Percentiles rank a stretch among this genome's conserved stretches.
Conservation (phyloP, 768 basidiomycete genomes). For the Tephrocybe sp. region DNA sequence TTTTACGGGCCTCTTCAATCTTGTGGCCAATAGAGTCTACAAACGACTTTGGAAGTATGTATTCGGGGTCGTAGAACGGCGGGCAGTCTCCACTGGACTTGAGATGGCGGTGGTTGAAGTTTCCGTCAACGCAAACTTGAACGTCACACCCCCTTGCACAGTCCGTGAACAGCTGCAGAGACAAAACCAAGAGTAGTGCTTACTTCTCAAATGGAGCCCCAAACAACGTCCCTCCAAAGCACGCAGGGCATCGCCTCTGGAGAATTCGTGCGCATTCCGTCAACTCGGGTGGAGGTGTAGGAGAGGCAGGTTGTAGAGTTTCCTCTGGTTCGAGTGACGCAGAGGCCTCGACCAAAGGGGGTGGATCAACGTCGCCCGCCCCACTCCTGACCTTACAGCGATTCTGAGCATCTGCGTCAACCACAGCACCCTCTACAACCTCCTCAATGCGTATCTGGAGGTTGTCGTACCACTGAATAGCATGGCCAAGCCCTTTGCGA, state of each 20-base stretch:
- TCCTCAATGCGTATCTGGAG: background rate
- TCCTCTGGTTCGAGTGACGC: no score
- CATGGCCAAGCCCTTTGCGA: background rate
- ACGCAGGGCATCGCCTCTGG: slow-evolving; percentile 29
- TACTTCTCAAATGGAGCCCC: background rate
- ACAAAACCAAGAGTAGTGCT: slow-evolving; percentile 22
- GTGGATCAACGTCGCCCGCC: background rate
- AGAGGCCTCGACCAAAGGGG: background rate
- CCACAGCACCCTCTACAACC: background rate
- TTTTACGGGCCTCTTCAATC: slow-evolving; percentile 23
- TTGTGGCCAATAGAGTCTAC: slow-evolving; percentile 29
- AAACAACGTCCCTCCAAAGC: slow-evolving; percentile 27
- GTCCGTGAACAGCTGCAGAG: background rate
- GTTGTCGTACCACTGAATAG: background rate
- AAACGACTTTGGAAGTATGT: no score
- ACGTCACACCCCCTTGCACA: background rate
- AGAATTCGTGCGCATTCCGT: slow-evolving; percentile 20
- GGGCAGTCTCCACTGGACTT: slow-evolving; percentile 28
- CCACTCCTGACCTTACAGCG: no score
- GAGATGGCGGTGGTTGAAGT: slow-evolving; percentile 36
- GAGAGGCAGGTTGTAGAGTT: background rate
- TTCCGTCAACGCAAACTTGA: slow-evolving; percentile 28
- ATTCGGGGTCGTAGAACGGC: slow-evolving; percentile 19
- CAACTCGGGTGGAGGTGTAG: background rate
- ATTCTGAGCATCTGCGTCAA: background rate